These are phyloP conservation scores for Penicillium cinerascens DNA, from an alignment of 495 filamentous ascomycete genomes.

Conservation along the genomic window DNA sequence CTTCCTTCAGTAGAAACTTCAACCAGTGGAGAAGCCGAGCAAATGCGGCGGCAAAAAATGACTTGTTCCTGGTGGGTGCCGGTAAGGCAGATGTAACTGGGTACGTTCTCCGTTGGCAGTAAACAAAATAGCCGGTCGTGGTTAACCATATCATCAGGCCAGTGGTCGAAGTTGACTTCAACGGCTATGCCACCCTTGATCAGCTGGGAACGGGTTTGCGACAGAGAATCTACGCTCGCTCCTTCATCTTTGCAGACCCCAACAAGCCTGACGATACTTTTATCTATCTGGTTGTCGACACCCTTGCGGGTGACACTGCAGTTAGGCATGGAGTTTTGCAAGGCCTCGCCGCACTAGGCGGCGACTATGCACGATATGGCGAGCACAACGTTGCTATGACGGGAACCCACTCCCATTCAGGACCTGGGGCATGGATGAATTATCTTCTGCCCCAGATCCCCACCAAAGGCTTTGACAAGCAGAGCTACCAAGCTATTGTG, in stretches of 20 bases:
- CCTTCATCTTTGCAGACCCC: slow-evolving; percentile 80
- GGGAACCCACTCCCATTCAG: slow-evolving; percentile 91
- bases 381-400: slow-evolving; percentile 86
- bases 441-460: slow-evolving; percentile 95
- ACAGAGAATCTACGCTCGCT: slow-evolving; percentile 83
- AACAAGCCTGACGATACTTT: slow-evolving; percentile 67
- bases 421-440: slow-evolving; percentile 92
- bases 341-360: slow-evolving; percentile 61
- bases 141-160: slow-evolving; percentile 43
- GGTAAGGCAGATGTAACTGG: slow-evolving; percentile 96
- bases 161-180: slow-evolving; percentile 86
- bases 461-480: slow-evolving; percentile 80
- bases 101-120: slow-evolving; percentile 31
- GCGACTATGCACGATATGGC: slow-evolving; percentile 68
- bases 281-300: slow-evolving; percentile 85
- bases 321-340: slow-evolving; percentile 80
- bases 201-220: slow-evolving; percentile 86
- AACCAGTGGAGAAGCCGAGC: slow-evolving; percentile 25
- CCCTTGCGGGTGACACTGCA: slow-evolving; percentile 87
- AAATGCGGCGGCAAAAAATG: slow-evolving; percentile 26
- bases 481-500: slow-evolving; percentile 87
- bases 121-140: not conserved
- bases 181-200: slow-evolving; percentile 87
- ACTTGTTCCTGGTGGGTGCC: slow-evolving; percentile 77
- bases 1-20: slow-evolving; percentile 13